Evolutionary conservation across 2,329 filamentous ascomycete species (phyloP).

Genomic region (Diaporthe sp.): DNA sequence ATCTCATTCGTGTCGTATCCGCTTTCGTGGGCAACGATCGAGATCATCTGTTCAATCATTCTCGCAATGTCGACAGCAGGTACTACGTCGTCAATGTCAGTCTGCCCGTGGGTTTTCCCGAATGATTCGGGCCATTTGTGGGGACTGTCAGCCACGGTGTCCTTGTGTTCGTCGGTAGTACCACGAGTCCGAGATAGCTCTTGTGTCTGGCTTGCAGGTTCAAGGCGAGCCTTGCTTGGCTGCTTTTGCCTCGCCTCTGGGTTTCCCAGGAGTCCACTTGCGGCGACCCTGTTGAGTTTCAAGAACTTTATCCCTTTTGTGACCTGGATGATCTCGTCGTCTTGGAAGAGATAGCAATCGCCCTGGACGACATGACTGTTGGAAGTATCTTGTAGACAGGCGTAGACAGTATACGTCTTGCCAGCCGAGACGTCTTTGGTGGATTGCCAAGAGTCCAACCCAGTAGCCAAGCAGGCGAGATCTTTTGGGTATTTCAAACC

Average conservation of each 20-base stretch:
- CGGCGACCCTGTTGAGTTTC: background rate
- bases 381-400: background rate
- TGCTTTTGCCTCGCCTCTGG: background rate
- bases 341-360: background rate
- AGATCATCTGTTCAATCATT: background rate
- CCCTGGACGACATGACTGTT: background rate
- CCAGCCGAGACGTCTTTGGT: background rate
- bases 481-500: background rate
- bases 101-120: background rate
- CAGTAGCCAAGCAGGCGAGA: background rate
- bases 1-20: background rate
- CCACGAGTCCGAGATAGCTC: background rate
- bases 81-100: background rate
- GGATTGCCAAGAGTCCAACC: background rate
- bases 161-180: background rate
- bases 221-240: background rate
- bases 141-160: background rate
- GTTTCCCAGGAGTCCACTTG: background rate
- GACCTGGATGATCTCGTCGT: background rate
- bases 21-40: background rate
- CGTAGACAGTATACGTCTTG: background rate
- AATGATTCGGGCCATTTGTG: background rate
- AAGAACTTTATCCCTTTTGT: background rate
- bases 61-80: background rate
- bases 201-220: background rate